Conservation (phyloP, 2,329 filamentous ascomycete species). For the Microcyclospora pomicola region DNA sequence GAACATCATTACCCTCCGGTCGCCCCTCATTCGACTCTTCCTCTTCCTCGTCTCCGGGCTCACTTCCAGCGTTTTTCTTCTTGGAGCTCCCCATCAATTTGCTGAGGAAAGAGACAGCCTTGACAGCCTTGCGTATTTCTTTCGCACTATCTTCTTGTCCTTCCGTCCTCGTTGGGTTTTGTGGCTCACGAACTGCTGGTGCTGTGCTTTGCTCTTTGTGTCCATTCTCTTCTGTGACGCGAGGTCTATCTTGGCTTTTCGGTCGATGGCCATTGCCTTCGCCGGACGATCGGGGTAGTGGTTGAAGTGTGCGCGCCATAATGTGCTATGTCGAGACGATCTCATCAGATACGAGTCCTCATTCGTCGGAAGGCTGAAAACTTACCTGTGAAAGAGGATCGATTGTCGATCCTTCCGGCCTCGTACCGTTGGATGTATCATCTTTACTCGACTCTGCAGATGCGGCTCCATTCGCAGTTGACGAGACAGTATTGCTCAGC, state of each 20-base stretch:
- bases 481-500: constrained; percentile 7
- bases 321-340: not conserved
- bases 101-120: constrained; percentile 80
- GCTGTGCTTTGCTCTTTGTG: constrained; percentile 3
- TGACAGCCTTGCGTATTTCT: constrained; percentile 58
- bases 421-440: constrained; percentile 1
- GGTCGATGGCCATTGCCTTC: too few relatives aligned
- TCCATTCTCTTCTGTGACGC: constrained; percentile 1
- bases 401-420: constrained; percentile 33
- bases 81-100: constrained; percentile 64
- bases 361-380: constrained; percentile 3
- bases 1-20: constrained; percentile 68
- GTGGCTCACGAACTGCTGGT: constrained; percentile 1
- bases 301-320: constrained; percentile 1
- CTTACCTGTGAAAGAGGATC: constrained; percentile 56
- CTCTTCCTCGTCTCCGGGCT: constrained; percentile 29
- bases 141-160: constrained; percentile 5
- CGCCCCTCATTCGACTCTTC: constrained; percentile 55
- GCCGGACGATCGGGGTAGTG: too few relatives aligned
- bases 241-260: constrained; percentile 4
- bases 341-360: constrained; percentile 1
- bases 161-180: not conserved
- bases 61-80: constrained; percentile 43
- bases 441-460: too few relatives aligned
- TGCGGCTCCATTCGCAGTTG: constrained; percentile 5